Percentiles rank a stretch among this genome's conserved stretches.
phyloP scores from a whole-genome alignment of 2,329 filamentous ascomycete species.

The Diaporthe sp. region DNA sequence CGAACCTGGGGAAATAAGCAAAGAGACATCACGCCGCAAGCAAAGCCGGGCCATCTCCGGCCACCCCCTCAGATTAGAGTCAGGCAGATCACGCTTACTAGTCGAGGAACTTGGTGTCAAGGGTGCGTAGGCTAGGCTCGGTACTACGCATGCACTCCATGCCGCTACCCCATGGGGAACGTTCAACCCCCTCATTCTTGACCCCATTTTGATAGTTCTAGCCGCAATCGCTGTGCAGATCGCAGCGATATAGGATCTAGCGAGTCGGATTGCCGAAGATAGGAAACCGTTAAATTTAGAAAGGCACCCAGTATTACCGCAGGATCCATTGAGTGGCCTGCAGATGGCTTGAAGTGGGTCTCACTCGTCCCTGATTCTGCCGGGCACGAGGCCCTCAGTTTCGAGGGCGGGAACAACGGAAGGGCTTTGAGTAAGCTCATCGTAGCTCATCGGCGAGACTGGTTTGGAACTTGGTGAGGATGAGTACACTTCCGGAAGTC shows the following conservation, averaged over 20 bases:
- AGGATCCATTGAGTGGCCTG: too few relatives aligned
- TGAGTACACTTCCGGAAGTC: neutral
- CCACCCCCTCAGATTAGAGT: neutral
- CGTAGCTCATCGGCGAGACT: neutral
- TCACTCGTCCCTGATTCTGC: neutral
- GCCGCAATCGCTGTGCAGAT: conserved; percentile 13
- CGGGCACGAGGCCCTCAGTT: neutral
- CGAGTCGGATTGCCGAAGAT: neutral
- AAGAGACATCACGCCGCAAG: neutral
- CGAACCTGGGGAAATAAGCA: neutral
- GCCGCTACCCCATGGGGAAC: conserved; percentile 20
- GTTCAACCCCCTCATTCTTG: conserved; percentile 10
- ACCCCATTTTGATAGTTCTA: conserved; percentile 15
- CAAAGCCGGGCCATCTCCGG: conserved; percentile 25
- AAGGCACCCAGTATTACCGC: too few relatives aligned
- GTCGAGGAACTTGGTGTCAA: neutral
- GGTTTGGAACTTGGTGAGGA: neutral
- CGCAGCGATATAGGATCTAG: neutral
- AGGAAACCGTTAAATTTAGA: neutral
- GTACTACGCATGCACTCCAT: conserved; percentile 19
- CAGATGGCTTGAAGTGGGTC: neutral
- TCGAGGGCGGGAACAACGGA: neutral
- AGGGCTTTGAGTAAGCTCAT: neutral
- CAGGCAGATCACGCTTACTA: too few relatives aligned
- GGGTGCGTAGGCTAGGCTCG: neutral